Conservation (phyloP, 1,139 yeast genomes). For the Suhomyces terraborum region DNA sequence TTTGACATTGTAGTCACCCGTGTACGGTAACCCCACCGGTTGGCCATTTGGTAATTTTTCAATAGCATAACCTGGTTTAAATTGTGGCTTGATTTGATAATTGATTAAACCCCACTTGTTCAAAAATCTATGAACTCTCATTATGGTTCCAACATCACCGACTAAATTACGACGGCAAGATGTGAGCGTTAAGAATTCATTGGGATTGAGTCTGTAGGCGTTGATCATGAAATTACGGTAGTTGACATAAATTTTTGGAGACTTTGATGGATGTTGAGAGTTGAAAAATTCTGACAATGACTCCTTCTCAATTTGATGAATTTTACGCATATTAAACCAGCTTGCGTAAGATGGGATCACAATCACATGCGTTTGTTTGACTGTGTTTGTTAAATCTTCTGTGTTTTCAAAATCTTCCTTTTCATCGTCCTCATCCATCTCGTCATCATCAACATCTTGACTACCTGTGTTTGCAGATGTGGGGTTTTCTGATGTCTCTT, state of each 20-base stretch:
- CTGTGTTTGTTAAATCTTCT: conserved; percentile 11
- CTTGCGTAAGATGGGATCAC: conserved; percentile 91
- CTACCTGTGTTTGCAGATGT: not conserved
- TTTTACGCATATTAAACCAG: conserved; percentile 80
- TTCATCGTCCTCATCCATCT: conserved; percentile 2
- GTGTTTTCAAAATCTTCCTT: conserved; percentile 4
- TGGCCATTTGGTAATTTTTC: conserved; percentile 57
- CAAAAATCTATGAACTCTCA: conserved; percentile 86
- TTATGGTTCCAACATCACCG: conserved; percentile 93
- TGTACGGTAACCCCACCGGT: conserved; percentile 56
- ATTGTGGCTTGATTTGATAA: conserved; percentile 80
- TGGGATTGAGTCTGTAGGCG: conserved; percentile 88
- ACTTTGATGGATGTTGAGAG: conserved; percentile 73
- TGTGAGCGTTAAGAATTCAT: conserved; percentile 88
- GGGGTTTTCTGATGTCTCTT: not conserved
- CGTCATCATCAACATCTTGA: conserved; percentile 1
- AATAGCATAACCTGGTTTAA: conserved; percentile 62
- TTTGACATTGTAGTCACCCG: conserved; percentile 67
- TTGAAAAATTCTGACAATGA: conserved; percentile 92
- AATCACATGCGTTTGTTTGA: conserved; percentile 78
- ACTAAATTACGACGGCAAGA: conserved; percentile 93
- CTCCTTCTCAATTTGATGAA: conserved; percentile 64
- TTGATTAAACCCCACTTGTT: conserved; percentile 97
- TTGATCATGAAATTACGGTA: conserved; percentile 94
- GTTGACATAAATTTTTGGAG: conserved; percentile 82